A percentile compares a stretch with the other conserved stretches of the same genome.
Evolutionary conservation across 768 basidiomycete genomes (phyloP).

Genomic region (Gymnopilus dilepis): DNA sequence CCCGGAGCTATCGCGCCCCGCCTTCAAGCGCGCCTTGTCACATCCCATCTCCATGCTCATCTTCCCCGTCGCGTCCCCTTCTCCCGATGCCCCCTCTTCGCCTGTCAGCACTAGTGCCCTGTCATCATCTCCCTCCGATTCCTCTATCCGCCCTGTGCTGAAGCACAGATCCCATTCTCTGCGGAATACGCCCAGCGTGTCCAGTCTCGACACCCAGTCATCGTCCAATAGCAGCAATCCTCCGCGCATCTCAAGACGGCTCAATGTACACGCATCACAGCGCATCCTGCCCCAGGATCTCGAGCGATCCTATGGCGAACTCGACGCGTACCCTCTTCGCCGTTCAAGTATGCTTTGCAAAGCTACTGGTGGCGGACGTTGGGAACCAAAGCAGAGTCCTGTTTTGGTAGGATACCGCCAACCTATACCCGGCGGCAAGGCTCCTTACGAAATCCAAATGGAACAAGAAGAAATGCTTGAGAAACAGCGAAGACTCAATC

Average conservation of each 20-base stretch:
- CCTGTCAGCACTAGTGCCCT: slow-evolving; percentile 34
- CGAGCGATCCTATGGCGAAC: slow-evolving; percentile 66
- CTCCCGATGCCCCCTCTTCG: slow-evolving; percentile 29
- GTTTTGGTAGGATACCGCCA: slow-evolving; percentile 54
- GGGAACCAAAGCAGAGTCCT: slow-evolving; percentile 68
- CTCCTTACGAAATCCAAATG: slow-evolving; percentile 71
- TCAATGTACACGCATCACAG: slow-evolving; percentile 37
- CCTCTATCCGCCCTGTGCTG: slow-evolving; percentile 28
- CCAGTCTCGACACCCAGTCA: slow-evolving; percentile 39
- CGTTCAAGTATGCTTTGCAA: slow-evolving; percentile 75
- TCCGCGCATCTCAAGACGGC: slow-evolving; percentile 30
- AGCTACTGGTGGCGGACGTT: slow-evolving; percentile 78
- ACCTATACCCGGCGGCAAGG: slow-evolving; percentile 70
- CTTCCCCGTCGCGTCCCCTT: slow-evolving; percentile 39
- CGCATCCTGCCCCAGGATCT: slow-evolving; percentile 45
- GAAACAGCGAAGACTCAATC: slow-evolving; percentile 56
- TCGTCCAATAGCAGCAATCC: slow-evolving; percentile 40
- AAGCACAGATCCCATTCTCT: slow-evolving; percentile 37
- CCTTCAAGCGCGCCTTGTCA: slow-evolving; percentile 40
- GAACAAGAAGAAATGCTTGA: slow-evolving; percentile 67
- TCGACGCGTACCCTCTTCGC: slow-evolving; percentile 75
- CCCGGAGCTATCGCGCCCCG: slow-evolving; percentile 40
- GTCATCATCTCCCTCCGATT: slow-evolving; percentile 23
- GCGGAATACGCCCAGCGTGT: slow-evolving; percentile 37
- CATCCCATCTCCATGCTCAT: slow-evolving; percentile 46